phyloP scores from a whole-genome alignment of 208 protist species.

The Herpetomonas tarakana region DNA sequence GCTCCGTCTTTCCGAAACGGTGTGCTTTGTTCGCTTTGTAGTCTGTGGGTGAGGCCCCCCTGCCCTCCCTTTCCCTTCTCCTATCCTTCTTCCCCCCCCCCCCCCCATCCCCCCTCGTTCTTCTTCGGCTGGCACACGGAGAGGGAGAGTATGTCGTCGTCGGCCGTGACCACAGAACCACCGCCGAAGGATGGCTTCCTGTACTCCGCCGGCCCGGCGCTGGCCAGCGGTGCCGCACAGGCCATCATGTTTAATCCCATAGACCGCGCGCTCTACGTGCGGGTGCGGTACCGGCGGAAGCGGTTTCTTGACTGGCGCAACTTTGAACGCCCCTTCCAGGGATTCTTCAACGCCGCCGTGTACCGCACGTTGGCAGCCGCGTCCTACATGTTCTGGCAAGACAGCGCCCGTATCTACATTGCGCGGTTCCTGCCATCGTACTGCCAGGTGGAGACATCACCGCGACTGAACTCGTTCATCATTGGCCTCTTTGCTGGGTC shows the following conservation, averaged over 20 bases:
- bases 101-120: too few species aligned
- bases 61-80: too few species aligned
- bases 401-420: conserved; percentile 71
- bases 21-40: too few species aligned
- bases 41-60: too few species aligned
- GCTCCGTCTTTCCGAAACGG: too few species aligned
- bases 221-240: conserved; percentile 75
- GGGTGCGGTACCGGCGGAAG: conserved; percentile 65
- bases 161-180: too few species aligned
- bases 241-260: conserved; percentile 90
- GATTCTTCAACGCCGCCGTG: conserved; percentile 86
- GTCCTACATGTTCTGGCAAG: conserved; percentile 91
- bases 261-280: conserved; percentile 88
- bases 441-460: conserved; percentile 44
- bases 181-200: conserved; percentile 35
- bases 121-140: too few species aligned
- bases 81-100: too few species aligned
- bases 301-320: conserved; percentile 81
- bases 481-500: conserved; percentile 76
- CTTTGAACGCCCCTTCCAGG: conserved; percentile 89
- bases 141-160: too few species aligned
- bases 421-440: conserved; percentile 32
- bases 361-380: conserved; percentile 84
- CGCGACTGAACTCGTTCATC: conserved; percentile 68
- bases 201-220: conserved; percentile 57